A percentile compares a stretch with the other conserved stretches of the same genome.
These are phyloP conservation scores for Colletotrichum australisinense DNA, from an alignment of 2,329 filamentous ascomycete genomes.

Conservation along the genomic window DNA sequence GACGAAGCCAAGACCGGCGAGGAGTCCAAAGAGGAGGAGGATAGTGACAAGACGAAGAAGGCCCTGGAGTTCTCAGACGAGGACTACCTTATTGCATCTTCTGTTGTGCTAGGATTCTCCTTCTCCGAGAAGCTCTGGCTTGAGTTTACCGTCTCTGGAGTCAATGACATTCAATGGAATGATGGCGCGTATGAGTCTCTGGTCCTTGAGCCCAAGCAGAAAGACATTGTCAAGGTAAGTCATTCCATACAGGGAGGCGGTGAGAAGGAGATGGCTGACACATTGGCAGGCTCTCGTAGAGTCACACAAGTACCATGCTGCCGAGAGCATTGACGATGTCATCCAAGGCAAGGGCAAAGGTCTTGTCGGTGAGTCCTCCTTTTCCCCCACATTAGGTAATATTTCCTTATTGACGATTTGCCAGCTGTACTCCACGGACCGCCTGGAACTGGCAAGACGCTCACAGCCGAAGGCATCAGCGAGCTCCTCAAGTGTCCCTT, in stretches of 20 bases:
- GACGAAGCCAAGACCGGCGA: constrained; percentile 47
- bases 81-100: constrained; percentile 85
- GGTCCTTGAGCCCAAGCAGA: constrained; percentile 73
- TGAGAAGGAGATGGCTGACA: neutral
- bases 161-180: constrained; percentile 88
- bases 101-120: constrained; percentile 86
- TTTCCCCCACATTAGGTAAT: neutral
- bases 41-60: constrained; percentile 46
- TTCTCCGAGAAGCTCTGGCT: constrained; percentile 93
- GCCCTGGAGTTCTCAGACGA: constrained; percentile 78
- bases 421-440: constrained; percentile 81
- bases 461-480: constrained; percentile 30
- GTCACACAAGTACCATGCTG: constrained; percentile 84
- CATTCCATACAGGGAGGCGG: neutral
- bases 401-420: neutral
- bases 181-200: constrained; percentile 84
- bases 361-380: constrained; percentile 69
- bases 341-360: constrained; percentile 89
- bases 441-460: constrained; percentile 80
- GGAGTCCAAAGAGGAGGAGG: constrained; percentile 36
- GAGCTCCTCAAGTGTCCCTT: constrained; percentile 29
- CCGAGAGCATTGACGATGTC: constrained; percentile 85
- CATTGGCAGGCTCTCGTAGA: constrained; percentile 75
- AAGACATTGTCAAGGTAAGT: constrained; percentile 71
- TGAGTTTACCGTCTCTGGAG: constrained; percentile 83